These are phyloP conservation scores for Aspergillus candidus DNA, from an alignment of 2,329 filamentous ascomycete genomes.

Conservation along the genomic window DNA sequence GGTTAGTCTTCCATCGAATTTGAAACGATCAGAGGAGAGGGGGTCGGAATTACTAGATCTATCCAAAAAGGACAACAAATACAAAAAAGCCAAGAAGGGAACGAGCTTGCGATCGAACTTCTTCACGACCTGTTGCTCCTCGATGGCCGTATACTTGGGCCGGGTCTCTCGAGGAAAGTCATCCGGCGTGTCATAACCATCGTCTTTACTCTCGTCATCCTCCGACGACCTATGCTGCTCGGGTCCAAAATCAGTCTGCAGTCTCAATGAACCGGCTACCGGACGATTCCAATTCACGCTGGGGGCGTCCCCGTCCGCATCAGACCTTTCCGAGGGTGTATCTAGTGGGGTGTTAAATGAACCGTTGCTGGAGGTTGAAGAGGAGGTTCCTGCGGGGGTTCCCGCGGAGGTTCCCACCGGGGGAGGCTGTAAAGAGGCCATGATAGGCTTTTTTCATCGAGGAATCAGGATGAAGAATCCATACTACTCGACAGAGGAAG, in stretches of 20 bases:
- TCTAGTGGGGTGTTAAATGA: slow-evolving; percentile 24
- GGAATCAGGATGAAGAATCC: slow-evolving; percentile 1
- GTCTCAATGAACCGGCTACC: slow-evolving; percentile 17
- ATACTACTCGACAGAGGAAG: background rate
- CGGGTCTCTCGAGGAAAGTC: slow-evolving; percentile 11
- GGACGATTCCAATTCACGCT: slow-evolving; percentile 11
- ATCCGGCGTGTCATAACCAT: slow-evolving; percentile 24
- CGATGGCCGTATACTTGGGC: slow-evolving; percentile 49
- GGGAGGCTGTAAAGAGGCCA: slow-evolving; percentile 20
- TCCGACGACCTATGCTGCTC: slow-evolving; percentile 17
- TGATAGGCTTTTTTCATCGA: slow-evolving; percentile 4
- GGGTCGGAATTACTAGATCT: slow-evolving; percentile 60
- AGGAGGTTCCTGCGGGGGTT: slow-evolving; percentile 20
- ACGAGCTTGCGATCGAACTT: slow-evolving; percentile 76
- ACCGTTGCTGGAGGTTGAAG: slow-evolving; percentile 20
- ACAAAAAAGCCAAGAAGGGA: slow-evolving; percentile 73
- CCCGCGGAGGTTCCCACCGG: slow-evolving; percentile 22
- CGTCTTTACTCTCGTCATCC: slow-evolving; percentile 15
- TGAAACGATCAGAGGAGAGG: background rate
- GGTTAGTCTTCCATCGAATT: slow-evolving; percentile 12
- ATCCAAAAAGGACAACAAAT: slow-evolving; percentile 79
- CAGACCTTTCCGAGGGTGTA: slow-evolving; percentile 31
- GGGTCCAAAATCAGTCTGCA: slow-evolving; percentile 31
- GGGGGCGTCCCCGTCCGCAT: slow-evolving; percentile 16
- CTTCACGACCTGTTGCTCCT: slow-evolving; percentile 64